phyloP scores from a whole-genome alignment of 179 eudicot genomes.

The Beta lomatogona region DNA sequence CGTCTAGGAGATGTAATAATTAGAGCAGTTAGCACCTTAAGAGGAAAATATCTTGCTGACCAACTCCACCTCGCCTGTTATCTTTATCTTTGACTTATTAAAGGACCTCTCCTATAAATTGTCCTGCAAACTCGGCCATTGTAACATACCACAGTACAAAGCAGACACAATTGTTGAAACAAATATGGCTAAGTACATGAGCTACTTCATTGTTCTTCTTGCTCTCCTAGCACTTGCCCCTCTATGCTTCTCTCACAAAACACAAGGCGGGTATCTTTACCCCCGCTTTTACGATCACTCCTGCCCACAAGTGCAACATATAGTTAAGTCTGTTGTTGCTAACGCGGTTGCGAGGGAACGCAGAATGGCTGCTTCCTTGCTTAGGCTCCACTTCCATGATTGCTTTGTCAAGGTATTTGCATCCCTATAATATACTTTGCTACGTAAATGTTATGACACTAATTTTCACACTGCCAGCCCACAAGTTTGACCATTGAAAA shows the following conservation, averaged over 20 bases:
- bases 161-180: background rate
- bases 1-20: background rate
- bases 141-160: conserved; percentile 12
- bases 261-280: conserved; percentile 45
- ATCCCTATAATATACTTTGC: background rate
- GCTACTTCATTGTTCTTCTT: conserved; percentile 25
- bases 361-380: conserved; percentile 83
- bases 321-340: conserved; percentile 66
- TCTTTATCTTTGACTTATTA: conserved; percentile 8
- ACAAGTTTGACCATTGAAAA: no score
- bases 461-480: no score
- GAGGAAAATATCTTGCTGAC: conserved; percentile 26
- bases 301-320: conserved; percentile 65
- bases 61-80: conserved; percentile 32
- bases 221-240: conserved; percentile 45
- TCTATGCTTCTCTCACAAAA: conserved; percentile 40
- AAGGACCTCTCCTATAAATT: conserved; percentile 28
- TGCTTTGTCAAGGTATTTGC: conserved; percentile 79
- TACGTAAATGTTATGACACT: no score
- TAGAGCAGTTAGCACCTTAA: conserved; percentile 24
- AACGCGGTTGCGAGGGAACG: conserved; percentile 73
- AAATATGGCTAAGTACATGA: conserved; percentile 40
- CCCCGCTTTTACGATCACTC: conserved; percentile 80
- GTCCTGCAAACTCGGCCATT: background rate
- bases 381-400: conserved; percentile 82